phyloP scores from a whole-genome alignment of 768 basidiomycete genomes.

The Suillus ampliporus region DNA sequence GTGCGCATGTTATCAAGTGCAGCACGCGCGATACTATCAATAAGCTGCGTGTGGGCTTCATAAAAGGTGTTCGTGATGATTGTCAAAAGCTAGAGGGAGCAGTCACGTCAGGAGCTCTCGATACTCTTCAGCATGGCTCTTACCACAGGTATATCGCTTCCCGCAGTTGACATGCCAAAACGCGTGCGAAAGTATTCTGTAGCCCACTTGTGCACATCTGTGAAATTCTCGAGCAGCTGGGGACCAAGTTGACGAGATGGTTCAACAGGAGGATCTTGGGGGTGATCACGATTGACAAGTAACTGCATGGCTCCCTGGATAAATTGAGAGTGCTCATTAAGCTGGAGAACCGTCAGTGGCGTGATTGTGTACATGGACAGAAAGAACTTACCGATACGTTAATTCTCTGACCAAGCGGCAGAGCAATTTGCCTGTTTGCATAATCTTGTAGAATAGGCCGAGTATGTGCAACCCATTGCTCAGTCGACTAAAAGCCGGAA shows the following conservation, averaged over 20 bases:
- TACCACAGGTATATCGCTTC: constrained; percentile 28
- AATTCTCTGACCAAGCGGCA: constrained; percentile 31
- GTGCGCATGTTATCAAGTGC: constrained; percentile 31
- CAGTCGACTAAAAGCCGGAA: constrained; percentile 17
- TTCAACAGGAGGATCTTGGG: constrained; percentile 8
- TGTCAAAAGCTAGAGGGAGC: constrained; percentile 27
- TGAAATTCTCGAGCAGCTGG: constrained; percentile 38
- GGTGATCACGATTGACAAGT: constrained; percentile 34
- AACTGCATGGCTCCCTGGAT: constrained; percentile 33
- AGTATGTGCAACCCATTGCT: constrained; percentile 30
- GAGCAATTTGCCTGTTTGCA: constrained; percentile 31
- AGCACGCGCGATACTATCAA: constrained; percentile 31
- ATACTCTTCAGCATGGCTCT: background rate
- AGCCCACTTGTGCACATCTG: constrained; percentile 31
- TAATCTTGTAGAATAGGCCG: constrained; percentile 31
- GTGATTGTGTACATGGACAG: background rate
- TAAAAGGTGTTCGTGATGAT: constrained; percentile 38
- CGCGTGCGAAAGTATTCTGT: constrained; percentile 33
- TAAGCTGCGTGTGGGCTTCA: constrained; percentile 33
- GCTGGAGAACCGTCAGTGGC: constrained; percentile 19
- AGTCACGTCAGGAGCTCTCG: no score
- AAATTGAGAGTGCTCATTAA: constrained; percentile 30
- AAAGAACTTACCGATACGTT: constrained; percentile 27
- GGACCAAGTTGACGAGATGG: constrained; percentile 30
- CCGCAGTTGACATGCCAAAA: constrained; percentile 19